Percentiles rank a stretch among this genome's conserved stretches.
Conservation (phyloP, 129 eudicot species). For the Silybum marianum region DNA sequence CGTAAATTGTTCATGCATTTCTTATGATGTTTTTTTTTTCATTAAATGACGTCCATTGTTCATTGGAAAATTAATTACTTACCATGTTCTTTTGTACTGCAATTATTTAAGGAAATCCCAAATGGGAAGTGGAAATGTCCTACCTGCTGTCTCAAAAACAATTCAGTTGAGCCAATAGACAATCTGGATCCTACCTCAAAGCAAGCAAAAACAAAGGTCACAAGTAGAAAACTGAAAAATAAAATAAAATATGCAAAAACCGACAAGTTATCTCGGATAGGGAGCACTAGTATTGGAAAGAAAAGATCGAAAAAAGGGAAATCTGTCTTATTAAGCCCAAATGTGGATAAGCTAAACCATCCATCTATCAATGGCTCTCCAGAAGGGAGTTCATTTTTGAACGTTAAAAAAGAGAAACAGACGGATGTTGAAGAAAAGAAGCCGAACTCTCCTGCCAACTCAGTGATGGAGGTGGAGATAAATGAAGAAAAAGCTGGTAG, state of each 20-base stretch:
- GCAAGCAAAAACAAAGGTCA: conserved; percentile 53
- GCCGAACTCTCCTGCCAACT: conserved; percentile 10
- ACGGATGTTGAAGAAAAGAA: conserved; percentile 32
- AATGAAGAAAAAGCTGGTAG: conserved; percentile 31
- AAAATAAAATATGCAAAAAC: conserved; percentile 39
- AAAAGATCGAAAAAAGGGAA: conserved; percentile 51
- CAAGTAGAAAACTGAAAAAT: conserved; percentile 46
- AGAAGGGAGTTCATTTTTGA: conserved; percentile 31
- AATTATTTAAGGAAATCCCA: conserved; percentile 57
- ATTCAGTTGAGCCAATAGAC: conserved; percentile 24
- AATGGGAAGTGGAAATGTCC: conserved; percentile 87
- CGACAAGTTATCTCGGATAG: conserved; percentile 30
- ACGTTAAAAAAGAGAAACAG: conserved; percentile 33
- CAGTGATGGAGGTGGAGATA: conserved; percentile 23
- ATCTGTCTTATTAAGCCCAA: conserved; percentile 16
- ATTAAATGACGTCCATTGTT: not conserved
- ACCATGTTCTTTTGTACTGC: conserved; percentile 3
- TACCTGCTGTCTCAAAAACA: conserved; percentile 42
- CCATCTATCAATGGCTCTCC: conserved; percentile 30
- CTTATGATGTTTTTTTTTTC: not conserved
- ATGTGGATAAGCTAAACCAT: not conserved
- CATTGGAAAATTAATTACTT: not conserved
- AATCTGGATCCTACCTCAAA: conserved; percentile 44
- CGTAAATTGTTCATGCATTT: conserved; percentile 8
- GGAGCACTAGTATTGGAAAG: conserved; percentile 44